phyloP scores from a whole-genome alignment of 2,329 filamentous ascomycete genomes.

The Thelonectria blattea region DNA sequence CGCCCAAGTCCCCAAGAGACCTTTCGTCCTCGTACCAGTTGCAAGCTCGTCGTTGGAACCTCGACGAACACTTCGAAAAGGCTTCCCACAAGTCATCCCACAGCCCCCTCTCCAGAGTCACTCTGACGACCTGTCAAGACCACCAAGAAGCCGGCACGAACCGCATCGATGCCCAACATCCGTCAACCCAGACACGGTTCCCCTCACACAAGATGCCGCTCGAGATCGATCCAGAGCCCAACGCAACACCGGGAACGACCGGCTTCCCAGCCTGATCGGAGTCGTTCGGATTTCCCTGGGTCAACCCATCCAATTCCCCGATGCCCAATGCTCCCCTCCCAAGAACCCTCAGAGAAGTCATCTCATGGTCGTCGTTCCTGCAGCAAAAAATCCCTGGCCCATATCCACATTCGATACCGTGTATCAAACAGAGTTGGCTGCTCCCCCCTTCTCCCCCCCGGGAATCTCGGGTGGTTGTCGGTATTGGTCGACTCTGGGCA shows the following conservation, averaged over 20 bases:
- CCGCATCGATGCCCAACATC: neutral
- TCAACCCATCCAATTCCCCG: neutral
- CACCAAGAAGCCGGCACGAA: neutral
- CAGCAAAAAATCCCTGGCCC: neutral
- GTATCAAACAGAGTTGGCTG: neutral
- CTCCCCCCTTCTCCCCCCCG: neutral
- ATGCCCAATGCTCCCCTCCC: conserved; percentile 3
- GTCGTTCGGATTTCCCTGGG: neutral
- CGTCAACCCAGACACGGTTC: neutral
- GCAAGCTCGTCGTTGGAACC: neutral
- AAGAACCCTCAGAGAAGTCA: neutral
- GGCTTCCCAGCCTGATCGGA: conserved; percentile 11
- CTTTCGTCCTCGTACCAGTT: too few species aligned
- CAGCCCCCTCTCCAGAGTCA: neutral
- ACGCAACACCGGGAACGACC: neutral
- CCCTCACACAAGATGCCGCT: neutral
- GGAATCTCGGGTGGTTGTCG: conserved; percentile 2
- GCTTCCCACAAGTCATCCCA: too few species aligned
- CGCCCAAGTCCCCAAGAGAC: too few species aligned
- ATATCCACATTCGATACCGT: neutral
- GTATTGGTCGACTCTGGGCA: neutral
- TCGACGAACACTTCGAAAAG: neutral
- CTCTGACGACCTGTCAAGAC: neutral
- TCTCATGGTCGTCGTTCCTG: conserved; percentile 8
- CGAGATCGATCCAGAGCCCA: neutral